phyloP scores from a whole-genome alignment of 2,329 filamentous ascomycete genomes.

The Arthroderma uncinatum region DNA sequence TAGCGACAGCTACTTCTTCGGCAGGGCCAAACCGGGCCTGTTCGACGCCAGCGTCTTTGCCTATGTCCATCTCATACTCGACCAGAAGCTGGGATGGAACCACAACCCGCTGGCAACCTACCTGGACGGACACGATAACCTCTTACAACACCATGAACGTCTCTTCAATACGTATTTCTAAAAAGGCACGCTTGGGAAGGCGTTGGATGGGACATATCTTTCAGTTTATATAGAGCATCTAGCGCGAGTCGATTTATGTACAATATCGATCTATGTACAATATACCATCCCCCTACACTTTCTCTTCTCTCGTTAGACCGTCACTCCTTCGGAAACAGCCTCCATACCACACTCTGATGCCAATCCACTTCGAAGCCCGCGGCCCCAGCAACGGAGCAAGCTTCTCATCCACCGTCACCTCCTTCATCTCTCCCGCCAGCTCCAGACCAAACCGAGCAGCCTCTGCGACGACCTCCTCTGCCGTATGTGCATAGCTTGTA shows the following conservation, averaged over 20 bases:
- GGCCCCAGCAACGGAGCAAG: constrained; percentile 50
- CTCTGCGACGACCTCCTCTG: constrained; percentile 39
- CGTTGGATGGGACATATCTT: not conserved
- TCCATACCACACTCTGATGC: constrained; percentile 44
- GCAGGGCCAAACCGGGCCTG: constrained; percentile 48
- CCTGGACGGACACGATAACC: constrained; percentile 47
- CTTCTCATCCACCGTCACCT: constrained; percentile 40
- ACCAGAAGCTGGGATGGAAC: constrained; percentile 52
- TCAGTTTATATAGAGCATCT: not conserved
- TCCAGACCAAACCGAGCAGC: constrained; percentile 41
- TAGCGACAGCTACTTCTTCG: constrained; percentile 51
- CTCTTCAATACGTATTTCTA: constrained; percentile 44
- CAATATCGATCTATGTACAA: not conserved
- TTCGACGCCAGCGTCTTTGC: constrained; percentile 87
- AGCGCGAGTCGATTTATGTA: not conserved
- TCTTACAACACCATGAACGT: constrained; percentile 55
- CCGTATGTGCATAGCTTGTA: constrained; percentile 46
- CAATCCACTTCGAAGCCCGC: constrained; percentile 54
- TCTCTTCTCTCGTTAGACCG: not conserved
- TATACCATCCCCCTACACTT: not conserved
- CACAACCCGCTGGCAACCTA: constrained; percentile 49
- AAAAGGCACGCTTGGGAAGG: constrained; percentile 5
- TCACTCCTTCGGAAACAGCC: constrained; percentile 34
- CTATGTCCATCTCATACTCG: constrained; percentile 72
- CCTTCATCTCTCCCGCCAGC: constrained; percentile 32